Percentiles rank a stretch among this genome's conserved stretches.
These are phyloP conservation scores for Gymnopilus junonius DNA, from an alignment of 768 basidiomycete species.

Conservation along the genomic window DNA sequence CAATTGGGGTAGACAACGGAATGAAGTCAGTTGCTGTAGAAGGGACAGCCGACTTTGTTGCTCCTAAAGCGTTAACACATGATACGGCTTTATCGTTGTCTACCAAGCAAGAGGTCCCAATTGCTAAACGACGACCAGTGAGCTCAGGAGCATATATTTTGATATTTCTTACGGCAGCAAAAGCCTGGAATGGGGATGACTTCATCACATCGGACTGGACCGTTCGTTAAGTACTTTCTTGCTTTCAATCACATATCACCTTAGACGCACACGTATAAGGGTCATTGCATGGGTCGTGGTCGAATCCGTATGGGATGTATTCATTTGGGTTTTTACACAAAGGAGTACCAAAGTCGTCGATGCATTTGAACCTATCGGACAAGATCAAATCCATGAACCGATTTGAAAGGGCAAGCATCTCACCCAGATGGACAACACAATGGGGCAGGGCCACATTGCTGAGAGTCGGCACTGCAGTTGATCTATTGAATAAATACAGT, in stretches of 20 bases:
- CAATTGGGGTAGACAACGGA: conserved; percentile 13
- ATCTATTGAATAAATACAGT: not conserved
- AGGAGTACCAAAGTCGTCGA: not conserved
- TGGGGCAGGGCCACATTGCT: not conserved
- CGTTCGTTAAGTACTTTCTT: not conserved
- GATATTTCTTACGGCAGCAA: not conserved
- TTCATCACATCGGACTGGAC: not conserved
- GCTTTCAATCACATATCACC: not conserved
- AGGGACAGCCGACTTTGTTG: not conserved
- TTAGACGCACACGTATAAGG: not conserved
- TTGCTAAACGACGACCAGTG: not conserved
- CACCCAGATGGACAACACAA: not conserved
- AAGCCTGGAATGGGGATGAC: not conserved
- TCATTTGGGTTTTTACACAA: not conserved
- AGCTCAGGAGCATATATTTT: not conserved
- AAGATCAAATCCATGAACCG: not conserved
- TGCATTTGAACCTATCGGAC: not conserved
- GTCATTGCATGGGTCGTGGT: not conserved
- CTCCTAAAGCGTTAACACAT: not conserved
- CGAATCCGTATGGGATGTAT: not conserved
- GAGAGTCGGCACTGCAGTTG: not conserved
- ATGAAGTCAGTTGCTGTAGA: conserved; percentile 19
- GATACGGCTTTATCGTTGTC: not conserved
- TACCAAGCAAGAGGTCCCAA: not conserved
- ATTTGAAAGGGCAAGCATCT: not conserved